A percentile compares a stretch with the other conserved stretches of the same genome.
Evolutionary conservation across 2,329 filamentous ascomycete species (phyloP).

Genomic region (Trichophyton benhamiae): DNA sequence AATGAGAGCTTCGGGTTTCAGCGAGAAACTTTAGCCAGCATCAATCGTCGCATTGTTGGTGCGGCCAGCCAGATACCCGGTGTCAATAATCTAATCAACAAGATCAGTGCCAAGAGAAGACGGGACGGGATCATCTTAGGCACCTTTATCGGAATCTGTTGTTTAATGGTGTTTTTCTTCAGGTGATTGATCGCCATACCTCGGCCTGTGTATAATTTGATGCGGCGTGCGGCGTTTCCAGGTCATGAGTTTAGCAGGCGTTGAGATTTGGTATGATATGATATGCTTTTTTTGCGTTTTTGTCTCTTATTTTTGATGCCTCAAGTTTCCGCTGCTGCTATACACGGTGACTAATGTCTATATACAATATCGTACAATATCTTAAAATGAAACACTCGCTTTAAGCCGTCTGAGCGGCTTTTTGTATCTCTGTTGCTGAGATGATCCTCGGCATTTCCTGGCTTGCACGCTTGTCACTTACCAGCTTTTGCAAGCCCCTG

Average conservation of each 20-base stretch:
- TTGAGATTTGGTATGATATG: neutral
- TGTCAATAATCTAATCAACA: constrained; percentile 78
- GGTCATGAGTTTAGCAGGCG: constrained; percentile 1
- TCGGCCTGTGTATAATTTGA: neutral
- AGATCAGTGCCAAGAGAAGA: constrained; percentile 89
- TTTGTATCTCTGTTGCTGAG: neutral
- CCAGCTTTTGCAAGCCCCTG: constrained; percentile 29
- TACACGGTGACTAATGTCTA: neutral
- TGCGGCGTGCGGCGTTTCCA: neutral
- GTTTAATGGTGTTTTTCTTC: constrained; percentile 72
- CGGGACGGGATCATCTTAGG: constrained; percentile 91
- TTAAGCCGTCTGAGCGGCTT: neutral
- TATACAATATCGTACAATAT: constrained; percentile 2
- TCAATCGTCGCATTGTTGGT: constrained; percentile 79
- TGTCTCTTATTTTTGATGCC: neutral
- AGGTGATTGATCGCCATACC: constrained; percentile 37
- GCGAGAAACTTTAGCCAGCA: constrained; percentile 73
- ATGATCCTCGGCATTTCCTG: neutral
- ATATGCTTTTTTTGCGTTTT: neutral
- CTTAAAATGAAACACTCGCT: neutral
- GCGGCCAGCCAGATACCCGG: constrained; percentile 87
- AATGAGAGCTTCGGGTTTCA: constrained; percentile 84
- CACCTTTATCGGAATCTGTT: constrained; percentile 81
- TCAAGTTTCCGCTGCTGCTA: neutral
- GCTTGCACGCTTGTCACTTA: constrained; percentile 27